Conservation (phyloP, 202 grass and related monocot species). For the Zizania palustris region DNA sequence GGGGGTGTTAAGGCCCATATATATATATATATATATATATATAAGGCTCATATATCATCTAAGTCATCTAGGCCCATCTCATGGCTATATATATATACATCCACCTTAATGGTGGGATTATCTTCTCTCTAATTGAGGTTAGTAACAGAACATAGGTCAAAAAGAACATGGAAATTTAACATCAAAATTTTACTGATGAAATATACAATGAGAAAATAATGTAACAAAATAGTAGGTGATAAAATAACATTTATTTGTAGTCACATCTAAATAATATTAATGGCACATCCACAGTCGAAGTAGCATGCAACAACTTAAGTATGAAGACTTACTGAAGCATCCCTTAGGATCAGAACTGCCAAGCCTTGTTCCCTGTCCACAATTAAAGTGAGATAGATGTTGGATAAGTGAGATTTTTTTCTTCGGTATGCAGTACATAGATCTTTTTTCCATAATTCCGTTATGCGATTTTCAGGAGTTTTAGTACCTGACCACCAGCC, state of each 20-base stretch:
- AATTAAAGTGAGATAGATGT: neutral
- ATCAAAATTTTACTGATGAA: neutral
- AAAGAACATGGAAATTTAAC: neutral
- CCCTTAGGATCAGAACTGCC: conserved; percentile 92
- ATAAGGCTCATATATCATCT: too few species aligned
- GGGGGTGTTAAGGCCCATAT: too few species aligned
- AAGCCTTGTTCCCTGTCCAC: conserved; percentile 63
- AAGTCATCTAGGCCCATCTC: too few species aligned
- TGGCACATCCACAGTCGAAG: conserved; percentile 14
- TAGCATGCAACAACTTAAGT: conserved; percentile 1
- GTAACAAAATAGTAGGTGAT: neutral
- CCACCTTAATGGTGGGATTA: too few species aligned
- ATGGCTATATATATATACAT: too few species aligned
- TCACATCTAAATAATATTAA: neutral
- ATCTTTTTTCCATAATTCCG: neutral
- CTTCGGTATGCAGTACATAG: neutral
- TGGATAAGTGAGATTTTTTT: neutral
- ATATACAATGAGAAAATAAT: neutral
- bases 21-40: too few species aligned
- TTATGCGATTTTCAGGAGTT: conserved; percentile 10
- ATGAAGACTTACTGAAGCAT: conserved; percentile 74
- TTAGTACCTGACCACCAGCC: conserved; percentile 78
- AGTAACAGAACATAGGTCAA: neutral
- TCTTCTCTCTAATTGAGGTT: too few species aligned
- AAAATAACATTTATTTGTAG: neutral